phyloP scores from a whole-genome alignment of 2,329 filamentous ascomycete species.

The Thermochaetoides dissita region DNA sequence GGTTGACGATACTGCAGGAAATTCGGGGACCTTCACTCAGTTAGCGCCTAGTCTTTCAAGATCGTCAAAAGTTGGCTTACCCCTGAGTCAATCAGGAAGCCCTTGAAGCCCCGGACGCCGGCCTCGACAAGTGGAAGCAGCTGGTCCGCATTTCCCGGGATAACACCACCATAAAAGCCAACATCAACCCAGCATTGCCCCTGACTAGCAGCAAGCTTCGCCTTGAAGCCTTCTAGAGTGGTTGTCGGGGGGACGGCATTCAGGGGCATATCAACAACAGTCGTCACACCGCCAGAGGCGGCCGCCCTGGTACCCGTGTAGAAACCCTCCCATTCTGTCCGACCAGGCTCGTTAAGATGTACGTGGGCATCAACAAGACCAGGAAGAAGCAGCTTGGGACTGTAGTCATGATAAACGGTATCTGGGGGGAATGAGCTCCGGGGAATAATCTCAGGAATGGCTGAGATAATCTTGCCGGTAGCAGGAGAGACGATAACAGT shows the following conservation, averaged over 20 bases:
- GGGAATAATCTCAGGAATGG: slow-evolving; percentile 63
- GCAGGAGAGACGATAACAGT: slow-evolving; percentile 65
- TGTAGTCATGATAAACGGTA: slow-evolving; percentile 68
- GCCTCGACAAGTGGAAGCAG: slow-evolving; percentile 67
- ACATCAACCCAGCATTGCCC: slow-evolving; percentile 97
- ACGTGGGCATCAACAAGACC: slow-evolving; percentile 95
- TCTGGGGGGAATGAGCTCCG: slow-evolving; percentile 57
- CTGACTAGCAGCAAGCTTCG: slow-evolving; percentile 71
- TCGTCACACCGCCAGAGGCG: slow-evolving; percentile 90
- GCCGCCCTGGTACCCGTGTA: slow-evolving; percentile 87
- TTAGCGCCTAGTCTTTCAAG: neutral
- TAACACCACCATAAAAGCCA: slow-evolving; percentile 91
- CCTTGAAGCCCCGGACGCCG: slow-evolving; percentile 91
- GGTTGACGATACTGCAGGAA: slow-evolving; percentile 69
- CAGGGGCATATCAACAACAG: slow-evolving; percentile 92
- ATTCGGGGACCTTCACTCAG: slow-evolving; percentile 65
- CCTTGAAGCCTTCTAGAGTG: slow-evolving; percentile 64
- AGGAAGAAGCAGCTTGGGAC: slow-evolving; percentile 70
- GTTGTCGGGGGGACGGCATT: slow-evolving; percentile 96
- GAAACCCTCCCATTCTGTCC: slow-evolving; percentile 98
- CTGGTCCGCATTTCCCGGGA: slow-evolving; percentile 75
- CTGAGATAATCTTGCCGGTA: slow-evolving; percentile 72
- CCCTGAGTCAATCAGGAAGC: slow-evolving; percentile 91
- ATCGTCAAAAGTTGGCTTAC: slow-evolving; percentile 38
- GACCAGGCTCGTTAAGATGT: slow-evolving; percentile 89